Evolutionary conservation across 306 rosid species (phyloP), one percentile per base, ranked within the genome.

Genomic region (Carpinus fangiana): DNA sequence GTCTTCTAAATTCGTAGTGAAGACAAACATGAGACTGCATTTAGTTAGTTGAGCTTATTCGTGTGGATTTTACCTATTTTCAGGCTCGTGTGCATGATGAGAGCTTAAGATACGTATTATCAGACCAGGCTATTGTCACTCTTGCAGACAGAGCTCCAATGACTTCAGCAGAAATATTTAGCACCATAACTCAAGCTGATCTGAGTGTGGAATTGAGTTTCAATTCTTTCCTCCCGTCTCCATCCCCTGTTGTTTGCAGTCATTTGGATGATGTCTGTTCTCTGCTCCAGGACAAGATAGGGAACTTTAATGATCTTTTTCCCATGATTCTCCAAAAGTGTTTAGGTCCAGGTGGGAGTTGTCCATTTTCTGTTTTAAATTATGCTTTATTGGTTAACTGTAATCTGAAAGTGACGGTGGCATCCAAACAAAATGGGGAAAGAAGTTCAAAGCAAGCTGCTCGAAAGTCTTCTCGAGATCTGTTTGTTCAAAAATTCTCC

Each of bases 51-150:
- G 26, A 80, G 82, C 53, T 75, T 23, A 82, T 5, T 81, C 61
- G 46, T 73, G 71, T 70, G 75, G 59, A 68, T 26, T 76, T 76
- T 78, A 70, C 83, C 78, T 78, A 79, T 57, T 87, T 83, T 75
- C 97, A 92, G 98, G 98, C 98, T 79, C 98, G 97, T 18, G 78
- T 95, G 48, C 98, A 92, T 75, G 98, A 95, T 74, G 98, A 95
- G 88, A 92, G 92, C 88, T 86, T 88, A 82, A 91, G 93, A 87
- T 91, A 86, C 74, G 98, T 92, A 51, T 62, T 92, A 78, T 83
- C 98, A 70, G 97, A 95, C 80, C 98, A 91, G 76, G 95, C 96
- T 74, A 90, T 92, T 73, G 84, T 84, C 77, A 85, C 93, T 83
- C 87, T 91, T 75, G 98, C 97, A 62, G 85, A 88, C 74, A 84